These are phyloP conservation scores for Zizania latifolia DNA, from an alignment of 176 grass and related monocot genomes.

Conservation along the genomic window DNA sequence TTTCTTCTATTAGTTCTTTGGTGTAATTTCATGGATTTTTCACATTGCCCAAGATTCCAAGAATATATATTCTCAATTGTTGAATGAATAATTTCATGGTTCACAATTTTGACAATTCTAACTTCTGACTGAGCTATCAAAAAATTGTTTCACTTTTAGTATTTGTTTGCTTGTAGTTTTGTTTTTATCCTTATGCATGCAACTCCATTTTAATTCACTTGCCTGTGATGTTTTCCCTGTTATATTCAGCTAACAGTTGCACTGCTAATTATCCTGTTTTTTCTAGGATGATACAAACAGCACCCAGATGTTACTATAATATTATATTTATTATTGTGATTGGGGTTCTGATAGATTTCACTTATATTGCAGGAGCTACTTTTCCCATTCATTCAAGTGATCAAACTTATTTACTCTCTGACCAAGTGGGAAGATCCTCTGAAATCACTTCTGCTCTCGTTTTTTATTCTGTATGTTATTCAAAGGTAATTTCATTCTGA, in stretches of 20 bases:
- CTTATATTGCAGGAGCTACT: conserved; percentile 65
- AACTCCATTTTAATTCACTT: no score
- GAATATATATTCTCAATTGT: no score
- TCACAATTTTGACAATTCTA: not conserved
- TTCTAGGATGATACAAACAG: not conserved
- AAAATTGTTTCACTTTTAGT: not conserved
- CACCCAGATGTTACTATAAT: conserved; percentile 6
- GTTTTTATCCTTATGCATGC: no score
- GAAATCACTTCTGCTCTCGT: conserved; percentile 67
- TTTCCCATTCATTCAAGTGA: conserved; percentile 51
- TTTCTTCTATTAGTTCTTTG: not conserved
- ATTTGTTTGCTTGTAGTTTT: no score
- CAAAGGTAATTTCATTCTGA: conserved; percentile 54
- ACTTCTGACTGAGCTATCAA: not conserved
- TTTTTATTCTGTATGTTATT: conserved; percentile 52
- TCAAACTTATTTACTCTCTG: conserved; percentile 52
- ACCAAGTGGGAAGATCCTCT: conserved; percentile 71
- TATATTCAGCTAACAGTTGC: no score
- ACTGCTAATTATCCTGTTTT: not conserved
- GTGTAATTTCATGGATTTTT: not conserved
- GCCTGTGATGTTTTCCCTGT: no score
- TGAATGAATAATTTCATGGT: not conserved
- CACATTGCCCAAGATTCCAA: not conserved
- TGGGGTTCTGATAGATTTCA: conserved; percentile 23
- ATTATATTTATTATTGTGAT: not conserved